Conservation (phyloP, 805 yeast genomes). For the Candida piceae region DNA sequence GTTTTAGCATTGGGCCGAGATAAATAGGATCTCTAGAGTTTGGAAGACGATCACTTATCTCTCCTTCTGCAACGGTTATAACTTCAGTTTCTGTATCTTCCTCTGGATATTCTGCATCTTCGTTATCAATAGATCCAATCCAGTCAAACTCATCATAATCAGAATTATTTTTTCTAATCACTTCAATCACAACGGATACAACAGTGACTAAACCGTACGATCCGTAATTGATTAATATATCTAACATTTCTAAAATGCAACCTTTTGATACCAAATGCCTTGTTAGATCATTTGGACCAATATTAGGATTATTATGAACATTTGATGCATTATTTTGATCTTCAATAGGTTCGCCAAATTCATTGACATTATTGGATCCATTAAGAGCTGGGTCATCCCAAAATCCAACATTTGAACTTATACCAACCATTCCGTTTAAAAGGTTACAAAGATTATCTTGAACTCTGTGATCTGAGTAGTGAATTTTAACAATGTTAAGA, state of each 20-base stretch:
- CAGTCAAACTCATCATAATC: slow-evolving; percentile 69
- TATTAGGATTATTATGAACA: slow-evolving; percentile 56
- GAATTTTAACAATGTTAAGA: slow-evolving; percentile 57
- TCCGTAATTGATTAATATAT: slow-evolving; percentile 73
- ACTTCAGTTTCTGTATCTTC: slow-evolving; percentile 6
- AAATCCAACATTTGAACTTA: slow-evolving; percentile 34
- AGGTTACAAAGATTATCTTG: slow-evolving; percentile 57
- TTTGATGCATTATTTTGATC: slow-evolving; percentile 12
- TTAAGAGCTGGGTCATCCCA: slow-evolving; percentile 22
- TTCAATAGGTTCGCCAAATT: slow-evolving; percentile 72
- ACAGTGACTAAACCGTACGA: slow-evolving; percentile 82
- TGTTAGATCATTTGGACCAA: slow-evolving; percentile 93
- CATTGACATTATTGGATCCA: slow-evolving; percentile 19
- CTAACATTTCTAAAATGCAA: slow-evolving; percentile 60
- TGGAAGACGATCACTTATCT: no score
- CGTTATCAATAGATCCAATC: slow-evolving; percentile 25
- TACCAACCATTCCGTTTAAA: slow-evolving; percentile 78
- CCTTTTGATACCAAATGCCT: slow-evolving; percentile 77
- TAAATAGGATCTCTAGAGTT: slow-evolving; percentile 87
- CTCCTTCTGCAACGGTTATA: slow-evolving; percentile 2
- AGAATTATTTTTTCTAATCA: slow-evolving; percentile 89
- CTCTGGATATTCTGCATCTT: slow-evolving; percentile 5
- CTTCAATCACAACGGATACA: slow-evolving; percentile 88
- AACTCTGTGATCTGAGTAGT: slow-evolving; percentile 28
- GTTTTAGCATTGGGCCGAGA: slow-evolving; percentile 74